These are phyloP conservation scores for Tinospora cordifolia DNA, from an alignment of 164 flowering plant species.

Conservation along the genomic window DNA sequence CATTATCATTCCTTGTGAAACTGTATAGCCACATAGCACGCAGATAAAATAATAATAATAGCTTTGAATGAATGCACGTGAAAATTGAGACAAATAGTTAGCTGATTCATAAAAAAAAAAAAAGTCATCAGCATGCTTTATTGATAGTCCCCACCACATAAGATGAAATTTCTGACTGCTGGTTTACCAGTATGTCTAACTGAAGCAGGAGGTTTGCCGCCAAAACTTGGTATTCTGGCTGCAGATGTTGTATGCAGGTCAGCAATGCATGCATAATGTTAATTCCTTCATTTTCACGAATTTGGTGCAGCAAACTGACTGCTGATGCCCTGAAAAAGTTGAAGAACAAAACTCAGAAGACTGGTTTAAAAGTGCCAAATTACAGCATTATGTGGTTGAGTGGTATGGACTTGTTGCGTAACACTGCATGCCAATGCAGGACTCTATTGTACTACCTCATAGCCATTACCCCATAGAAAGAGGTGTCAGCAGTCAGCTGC, in stretches of 20 bases:
- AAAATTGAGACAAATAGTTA: background rate
- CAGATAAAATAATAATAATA: background rate
- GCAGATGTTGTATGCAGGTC: conserved; percentile 35
- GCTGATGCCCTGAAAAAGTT: conserved; percentile 49
- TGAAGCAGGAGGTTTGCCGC: conserved; percentile 70
- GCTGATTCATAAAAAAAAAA: too few species aligned
- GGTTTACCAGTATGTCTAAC: conserved; percentile 48
- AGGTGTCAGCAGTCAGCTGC: background rate
- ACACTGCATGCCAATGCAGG: background rate
- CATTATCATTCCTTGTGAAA: too few species aligned
- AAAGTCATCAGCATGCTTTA: background rate
- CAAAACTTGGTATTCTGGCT: conserved; percentile 40
- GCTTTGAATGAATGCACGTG: background rate
- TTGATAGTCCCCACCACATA: background rate
- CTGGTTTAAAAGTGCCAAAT: background rate
- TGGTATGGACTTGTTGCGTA: background rate
- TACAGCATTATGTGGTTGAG: background rate
- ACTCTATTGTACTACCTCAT: background rate
- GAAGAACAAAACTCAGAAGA: conserved; percentile 11
- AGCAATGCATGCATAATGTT: conserved; percentile 31
- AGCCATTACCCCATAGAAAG: background rate
- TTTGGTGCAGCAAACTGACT: conserved; percentile 37
- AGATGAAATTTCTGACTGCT: background rate
- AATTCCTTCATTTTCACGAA: conserved; percentile 36
- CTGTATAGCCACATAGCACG: too few species aligned